A percentile compares a stretch with the other conserved stretches of the same genome.
Evolutionary conservation across 192 early-diverging fungal genomes (phyloP).

Genomic region (Linnemannia hyalina): DNA sequence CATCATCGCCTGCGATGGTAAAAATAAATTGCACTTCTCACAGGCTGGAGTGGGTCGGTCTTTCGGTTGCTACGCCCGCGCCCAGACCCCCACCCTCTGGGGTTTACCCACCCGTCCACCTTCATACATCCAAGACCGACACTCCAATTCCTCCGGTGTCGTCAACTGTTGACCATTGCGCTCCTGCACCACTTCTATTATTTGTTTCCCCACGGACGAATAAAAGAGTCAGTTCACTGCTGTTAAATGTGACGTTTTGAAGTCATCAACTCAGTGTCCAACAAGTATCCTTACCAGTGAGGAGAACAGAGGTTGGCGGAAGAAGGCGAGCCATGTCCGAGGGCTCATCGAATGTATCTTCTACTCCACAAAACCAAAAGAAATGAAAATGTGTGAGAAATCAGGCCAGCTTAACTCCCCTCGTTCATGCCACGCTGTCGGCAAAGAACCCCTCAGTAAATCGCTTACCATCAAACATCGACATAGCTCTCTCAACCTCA

Average conservation of each 20-base stretch:
- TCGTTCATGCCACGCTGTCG: neutral
- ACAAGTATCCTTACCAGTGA: neutral
- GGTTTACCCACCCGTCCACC: conserved; percentile 1
- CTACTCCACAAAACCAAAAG: neutral
- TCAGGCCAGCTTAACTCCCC: neutral
- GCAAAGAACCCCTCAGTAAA: neutral
- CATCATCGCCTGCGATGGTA: neutral
- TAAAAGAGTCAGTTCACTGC: too few relatives aligned
- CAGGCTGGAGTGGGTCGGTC: too few relatives aligned
- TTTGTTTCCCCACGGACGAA: neutral
- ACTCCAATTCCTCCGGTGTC: conserved; percentile 24
- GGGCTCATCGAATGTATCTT: neutral
- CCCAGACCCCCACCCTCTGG: conserved; percentile 15
- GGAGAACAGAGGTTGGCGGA: neutral
- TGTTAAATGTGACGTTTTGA: too few relatives aligned
- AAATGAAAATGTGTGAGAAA: neutral
- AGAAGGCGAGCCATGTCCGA: neutral
- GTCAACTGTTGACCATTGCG: neutral
- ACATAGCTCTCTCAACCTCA: neutral
- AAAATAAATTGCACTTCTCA: neutral
- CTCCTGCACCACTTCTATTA: conserved; percentile 9
- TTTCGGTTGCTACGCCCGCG: neutral
- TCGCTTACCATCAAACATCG: neutral
- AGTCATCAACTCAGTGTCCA: neutral
- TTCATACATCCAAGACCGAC: conserved; percentile 41